These are phyloP conservation scores for Talinum fruticosum DNA, from an alignment of 148 eudicot genomes.

Conservation along the genomic window DNA sequence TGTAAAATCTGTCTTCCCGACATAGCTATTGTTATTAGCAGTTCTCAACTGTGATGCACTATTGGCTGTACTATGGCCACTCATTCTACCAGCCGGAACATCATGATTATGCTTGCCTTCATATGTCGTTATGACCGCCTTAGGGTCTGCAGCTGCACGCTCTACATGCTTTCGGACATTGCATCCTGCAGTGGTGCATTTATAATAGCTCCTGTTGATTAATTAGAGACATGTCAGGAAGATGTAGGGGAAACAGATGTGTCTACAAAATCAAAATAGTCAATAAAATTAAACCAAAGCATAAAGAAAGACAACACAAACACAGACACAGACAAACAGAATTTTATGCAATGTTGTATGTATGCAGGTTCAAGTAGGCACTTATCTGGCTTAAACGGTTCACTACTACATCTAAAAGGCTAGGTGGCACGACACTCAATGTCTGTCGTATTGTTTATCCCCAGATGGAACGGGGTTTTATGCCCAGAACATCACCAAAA, in stretches of 20 bases:
- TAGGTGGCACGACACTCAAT: too few species aligned
- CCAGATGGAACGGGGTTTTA: too few species aligned
- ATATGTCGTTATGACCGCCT: conserved; percentile 88
- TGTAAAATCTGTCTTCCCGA: conserved; percentile 28
- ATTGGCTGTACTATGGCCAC: conserved; percentile 68
- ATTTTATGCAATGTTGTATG: background rate
- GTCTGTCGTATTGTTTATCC: too few species aligned
- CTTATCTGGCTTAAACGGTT: too few species aligned
- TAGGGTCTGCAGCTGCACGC: conserved; percentile 73
- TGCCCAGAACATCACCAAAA: too few species aligned
- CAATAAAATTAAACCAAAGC: background rate
- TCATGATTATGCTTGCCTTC: conserved; percentile 88
- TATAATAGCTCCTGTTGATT: conserved; percentile 77
- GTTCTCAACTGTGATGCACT: conserved; percentile 29
- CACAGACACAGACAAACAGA: background rate
- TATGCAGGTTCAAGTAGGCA: too few species aligned
- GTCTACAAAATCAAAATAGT: background rate
- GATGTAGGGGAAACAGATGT: background rate
- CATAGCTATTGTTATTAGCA: background rate
- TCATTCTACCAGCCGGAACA: conserved; percentile 67
- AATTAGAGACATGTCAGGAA: conserved; percentile 13
- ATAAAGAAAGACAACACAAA: background rate
- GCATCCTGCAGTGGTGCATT: conserved; percentile 77
- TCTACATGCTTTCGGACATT: conserved; percentile 86
- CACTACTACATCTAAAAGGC: too few species aligned